Evolutionary conservation across 768 basidiomycete genomes (phyloP), one percentile per base, ranked within the genome.

Genomic region (Tricholoma furcatifolium): DNA sequence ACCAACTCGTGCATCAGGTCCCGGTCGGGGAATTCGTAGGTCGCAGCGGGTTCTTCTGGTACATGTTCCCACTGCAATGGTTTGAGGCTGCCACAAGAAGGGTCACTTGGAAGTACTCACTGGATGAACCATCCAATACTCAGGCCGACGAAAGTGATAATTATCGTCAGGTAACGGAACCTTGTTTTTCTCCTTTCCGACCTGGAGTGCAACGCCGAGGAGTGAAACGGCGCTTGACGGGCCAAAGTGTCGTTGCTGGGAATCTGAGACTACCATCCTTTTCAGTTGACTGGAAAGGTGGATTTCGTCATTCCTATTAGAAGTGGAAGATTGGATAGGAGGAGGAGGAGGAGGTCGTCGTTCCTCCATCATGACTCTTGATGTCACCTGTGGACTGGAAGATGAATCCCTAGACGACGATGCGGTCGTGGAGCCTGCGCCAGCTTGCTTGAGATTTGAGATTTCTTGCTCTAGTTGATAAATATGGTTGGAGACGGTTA

Each of bases 1-100:
- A 89, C 67, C 24, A 93, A 72, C 2, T 57, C 51, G 11, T 60
- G 59, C 14, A 81, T 68, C 11, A 93, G 70, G 45, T 80, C 77
- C 2, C 59, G 57, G 2, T 78, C 74, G 2, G 83, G 84, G 54
- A 77, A 85, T 17, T 59, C 59, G 52, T 60, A 51, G 1, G 68
- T 62, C 14, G 65, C 48, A 9, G 57, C 57, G n/a, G 61, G 49
- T 2, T 60, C 57, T 11, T 67, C 56, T 24, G 60, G 64, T 8
- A 65, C 44, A 6, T 54, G 50, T 53, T 77, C 74, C 74, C 76
- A 76, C 77, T 77, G 39, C 10, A 44, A 35, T 27, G 9, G n/a
- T n/a, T 50, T 58, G 1, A 60, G 45, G 18, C 32, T 24, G 35
- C 18, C 8, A 30, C 6, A 18, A 38, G 43, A 34, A 27, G 7